These are phyloP conservation scores for Escovopsis sp. DNA, from an alignment of 2,329 filamentous ascomycete genomes.

Conservation along the genomic window DNA sequence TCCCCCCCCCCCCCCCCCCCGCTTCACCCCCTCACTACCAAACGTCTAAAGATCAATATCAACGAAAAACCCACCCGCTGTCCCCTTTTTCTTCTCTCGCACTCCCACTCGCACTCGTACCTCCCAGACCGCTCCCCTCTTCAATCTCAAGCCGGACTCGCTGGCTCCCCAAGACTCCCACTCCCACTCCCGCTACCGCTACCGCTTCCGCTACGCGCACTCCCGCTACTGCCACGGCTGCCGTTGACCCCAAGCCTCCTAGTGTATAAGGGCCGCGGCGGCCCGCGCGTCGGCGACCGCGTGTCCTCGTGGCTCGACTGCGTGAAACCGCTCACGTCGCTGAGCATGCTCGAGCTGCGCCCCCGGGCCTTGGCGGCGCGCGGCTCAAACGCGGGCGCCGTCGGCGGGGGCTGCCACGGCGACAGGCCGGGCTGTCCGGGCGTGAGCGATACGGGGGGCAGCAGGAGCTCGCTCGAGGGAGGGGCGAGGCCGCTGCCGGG, in stretches of 20 bases:
- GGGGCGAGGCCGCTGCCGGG: conserved; percentile 13
- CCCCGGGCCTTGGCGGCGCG: conserved; percentile 32
- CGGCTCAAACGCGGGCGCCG: conserved; percentile 21
- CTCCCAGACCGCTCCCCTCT: too few relatives aligned
- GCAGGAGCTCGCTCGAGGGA: conserved; percentile 9
- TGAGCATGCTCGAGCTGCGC: conserved; percentile 53
- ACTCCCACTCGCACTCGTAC: too few relatives aligned
- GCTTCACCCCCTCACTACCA: too few relatives aligned
- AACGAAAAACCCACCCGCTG: too few relatives aligned
- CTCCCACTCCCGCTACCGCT: conserved; percentile 37
- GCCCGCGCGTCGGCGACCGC: conserved; percentile 9
- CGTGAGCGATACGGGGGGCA: conserved; percentile 17
- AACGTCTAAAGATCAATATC: too few relatives aligned
- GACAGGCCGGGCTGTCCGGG: conserved; percentile 16
- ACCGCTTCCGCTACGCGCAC: conserved; percentile 28
- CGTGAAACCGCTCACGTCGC: conserved; percentile 51
- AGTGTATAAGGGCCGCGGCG: conserved; percentile 4
- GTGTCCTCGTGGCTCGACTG: conserved; percentile 41
- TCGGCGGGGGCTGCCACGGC: conserved; percentile 24
- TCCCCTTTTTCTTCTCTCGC: too few relatives aligned
- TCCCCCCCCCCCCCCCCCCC: too few relatives aligned
- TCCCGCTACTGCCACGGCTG: conserved; percentile 28
- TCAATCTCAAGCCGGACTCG: conserved; percentile 26
- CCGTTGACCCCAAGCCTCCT: conserved; percentile 12
- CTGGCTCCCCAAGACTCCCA: conserved; percentile 35